Base-by-base conservation (phyloP, 495 filamentous ascomycete genomes). In the Opeltia flavorubescens region DNA sequence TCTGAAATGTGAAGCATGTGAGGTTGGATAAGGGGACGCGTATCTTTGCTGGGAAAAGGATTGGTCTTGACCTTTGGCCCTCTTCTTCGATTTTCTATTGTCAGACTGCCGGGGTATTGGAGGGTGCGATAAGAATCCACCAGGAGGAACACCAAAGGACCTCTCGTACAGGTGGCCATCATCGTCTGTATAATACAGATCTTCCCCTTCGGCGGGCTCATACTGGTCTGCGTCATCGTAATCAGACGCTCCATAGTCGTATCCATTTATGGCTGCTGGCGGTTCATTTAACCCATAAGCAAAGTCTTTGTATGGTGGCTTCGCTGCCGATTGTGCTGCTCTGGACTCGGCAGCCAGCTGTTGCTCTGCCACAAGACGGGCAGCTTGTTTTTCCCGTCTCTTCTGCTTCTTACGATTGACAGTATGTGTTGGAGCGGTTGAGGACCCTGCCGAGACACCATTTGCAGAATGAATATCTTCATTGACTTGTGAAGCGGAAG, bases 321-420 rank as follows among this genome's bases (percentile, higher is more conserved):
- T 51, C 12, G 36, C 43, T 25, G 39, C 43, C 18, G 34, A 43
- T 34, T 55, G 51, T 20, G 34, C 30, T 9, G 44, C 35, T 45
- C 40, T 41, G 18, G 50, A 34, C 6, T 30, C 31, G 9, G 39
- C 36, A 39, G 17, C 43, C 36, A 46, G 17, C 28, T 38, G 58
- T 44, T 68, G 62, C 35, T 68, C 77, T 44, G 78, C 79, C 28
- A 78, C 81, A 48, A 80, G 73, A 15, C 82, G 76, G 33, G 84
- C 84, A 40, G 83, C 83, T 62, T 76, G 68, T 55, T 89, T 89
- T 48, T 79, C 71, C 51, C 83, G 78, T 26, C 83, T 76, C 64
- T 94, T 94, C 61, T 89, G 83, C 63, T 95, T 95, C 66, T 95
- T 95, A 58, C 84, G 78, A 64, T 95, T 95, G 34, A 89, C 83